A percentile compares a stretch with the other conserved stretches of the same genome.
These are phyloP conservation scores for Magnolia changhungtana DNA, from an alignment of 164 flowering plant genomes.

Conservation along the genomic window DNA sequence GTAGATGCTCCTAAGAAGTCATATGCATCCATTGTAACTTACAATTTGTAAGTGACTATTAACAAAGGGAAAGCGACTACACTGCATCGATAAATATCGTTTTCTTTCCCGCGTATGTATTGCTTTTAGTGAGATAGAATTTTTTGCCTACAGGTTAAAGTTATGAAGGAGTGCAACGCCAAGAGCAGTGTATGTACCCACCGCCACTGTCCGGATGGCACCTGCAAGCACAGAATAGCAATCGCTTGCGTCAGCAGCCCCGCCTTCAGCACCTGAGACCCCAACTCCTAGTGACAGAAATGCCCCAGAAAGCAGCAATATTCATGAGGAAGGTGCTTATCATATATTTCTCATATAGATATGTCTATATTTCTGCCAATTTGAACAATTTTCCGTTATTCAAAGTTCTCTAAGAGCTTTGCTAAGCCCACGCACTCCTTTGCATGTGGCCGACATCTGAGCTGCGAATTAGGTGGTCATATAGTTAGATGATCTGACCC, in stretches of 20 bases:
- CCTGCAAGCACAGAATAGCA: too few relatives aligned
- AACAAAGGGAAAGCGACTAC: not conserved
- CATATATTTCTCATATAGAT: not conserved
- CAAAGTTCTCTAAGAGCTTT: not conserved
- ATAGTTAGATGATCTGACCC: too few relatives aligned
- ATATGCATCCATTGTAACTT: conserved; percentile 80
- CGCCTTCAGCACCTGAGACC: too few relatives aligned
- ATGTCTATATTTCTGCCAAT: not conserved
- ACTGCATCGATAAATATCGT: not conserved
- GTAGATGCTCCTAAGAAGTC: conserved; percentile 69
- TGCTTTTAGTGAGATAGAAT: not conserved
- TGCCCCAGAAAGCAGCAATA: too few relatives aligned
- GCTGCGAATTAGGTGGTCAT: too few relatives aligned
- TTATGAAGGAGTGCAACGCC: conserved; percentile 28
- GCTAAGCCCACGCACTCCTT: too few relatives aligned
- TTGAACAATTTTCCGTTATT: not conserved
- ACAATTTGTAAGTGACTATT: conserved; percentile 43
- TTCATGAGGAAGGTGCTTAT: too few relatives aligned
- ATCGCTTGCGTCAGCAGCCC: too few relatives aligned
- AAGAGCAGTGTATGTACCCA: conserved; percentile 36
- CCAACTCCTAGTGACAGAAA: too few relatives aligned
- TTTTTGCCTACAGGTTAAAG: conserved; percentile 34
- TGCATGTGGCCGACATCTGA: too few relatives aligned
- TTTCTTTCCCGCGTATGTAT: conserved; percentile 5
- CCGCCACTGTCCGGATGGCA: too few relatives aligned